Base-by-base conservation (phyloP, 2,329 filamentous ascomycete species). In the Massarina eburnea region DNA sequence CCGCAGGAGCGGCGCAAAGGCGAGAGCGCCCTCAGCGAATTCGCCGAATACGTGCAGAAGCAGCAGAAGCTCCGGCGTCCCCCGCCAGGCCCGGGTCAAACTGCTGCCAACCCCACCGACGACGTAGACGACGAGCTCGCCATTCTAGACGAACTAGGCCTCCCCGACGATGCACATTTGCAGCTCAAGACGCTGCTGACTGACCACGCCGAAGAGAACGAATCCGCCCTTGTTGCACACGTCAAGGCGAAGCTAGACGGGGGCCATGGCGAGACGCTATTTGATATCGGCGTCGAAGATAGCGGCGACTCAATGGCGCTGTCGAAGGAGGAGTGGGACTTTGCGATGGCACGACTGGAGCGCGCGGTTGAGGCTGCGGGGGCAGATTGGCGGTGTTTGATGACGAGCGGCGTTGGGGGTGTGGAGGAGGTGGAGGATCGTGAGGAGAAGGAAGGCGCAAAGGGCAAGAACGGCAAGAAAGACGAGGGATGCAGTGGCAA, bases 1-100 rank as follows among this genome's bases (percentile, higher is more conserved):
- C 80, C 82, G 32, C 84, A 89, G 63, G 91, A 96, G 72, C 83
- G 88, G 71, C 86, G 89, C 58, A 90, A 89, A 74, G 91, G 91
- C 58, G 91, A 96, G 75, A 83, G 88, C 50, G 91, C 92, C 10
- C 80, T 99, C 45, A 94, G 88, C 75, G 94, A 97, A 61, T 99
- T 99, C 68, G 91, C 91, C 70, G 94, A 99, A 64, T 97, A 96
- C 64, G 94, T 96, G 55, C 91, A 97, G 71, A 88, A 91, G 68
- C 91, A 97, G 69, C 94, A 97, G 71, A 84, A 85, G 12, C 73
- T 85, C 39, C 85, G 88, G 37, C 72, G 71, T 33, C 67, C 70
- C 32, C 68, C 74, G 14, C 6, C 6, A 4, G 27, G 27, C 12
- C 24, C 24, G 10, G n/a, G 9, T 4, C n/a, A 8, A 8, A 14